These are phyloP conservation scores for Podaxis sp. DNA, from an alignment of 768 basidiomycete species.

Conservation along the genomic window DNA sequence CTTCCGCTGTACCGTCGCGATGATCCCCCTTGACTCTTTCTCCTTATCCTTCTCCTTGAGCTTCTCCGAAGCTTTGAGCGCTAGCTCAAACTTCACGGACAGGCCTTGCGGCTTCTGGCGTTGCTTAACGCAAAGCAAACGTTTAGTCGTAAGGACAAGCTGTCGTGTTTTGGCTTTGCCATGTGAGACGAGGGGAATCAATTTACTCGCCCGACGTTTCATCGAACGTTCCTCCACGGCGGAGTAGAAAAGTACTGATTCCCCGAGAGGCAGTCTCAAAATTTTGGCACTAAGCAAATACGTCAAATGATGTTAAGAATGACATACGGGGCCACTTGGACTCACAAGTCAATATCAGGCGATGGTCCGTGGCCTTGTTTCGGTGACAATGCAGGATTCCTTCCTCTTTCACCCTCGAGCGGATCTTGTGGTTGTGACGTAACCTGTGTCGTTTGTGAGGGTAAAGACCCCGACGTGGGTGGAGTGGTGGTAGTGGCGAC, in stretches of 20 bases:
- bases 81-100: conserved; percentile 53
- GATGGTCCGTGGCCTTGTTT: conserved; percentile 48
- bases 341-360: conserved; percentile 44
- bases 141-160: conserved; percentile 54
- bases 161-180: conserved; percentile 53
- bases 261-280: conserved; percentile 40
- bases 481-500: conserved; percentile 34
- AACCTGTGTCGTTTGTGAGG: conserved; percentile 8
- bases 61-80: conserved; percentile 35
- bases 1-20: conserved; percentile 51
- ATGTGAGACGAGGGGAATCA: conserved; percentile 50
- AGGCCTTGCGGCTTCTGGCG: conserved; percentile 34
- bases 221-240: conserved; percentile 54
- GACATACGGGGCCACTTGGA: neutral
- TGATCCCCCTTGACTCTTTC: conserved; percentile 44
- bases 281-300: conserved; percentile 29
- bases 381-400: conserved; percentile 54
- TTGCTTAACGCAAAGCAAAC: conserved; percentile 58
- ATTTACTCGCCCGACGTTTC: conserved; percentile 55
- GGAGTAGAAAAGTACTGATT: conserved; percentile 50
- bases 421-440: conserved; percentile 4
- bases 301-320: neutral
- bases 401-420: conserved; percentile 42
- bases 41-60: conserved; percentile 42
- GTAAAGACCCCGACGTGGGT: conserved; percentile 18